These are phyloP conservation scores for Haematococcus sp. DNA, from an alignment of 139 green algal genomes.

Conservation along the genomic window DNA sequence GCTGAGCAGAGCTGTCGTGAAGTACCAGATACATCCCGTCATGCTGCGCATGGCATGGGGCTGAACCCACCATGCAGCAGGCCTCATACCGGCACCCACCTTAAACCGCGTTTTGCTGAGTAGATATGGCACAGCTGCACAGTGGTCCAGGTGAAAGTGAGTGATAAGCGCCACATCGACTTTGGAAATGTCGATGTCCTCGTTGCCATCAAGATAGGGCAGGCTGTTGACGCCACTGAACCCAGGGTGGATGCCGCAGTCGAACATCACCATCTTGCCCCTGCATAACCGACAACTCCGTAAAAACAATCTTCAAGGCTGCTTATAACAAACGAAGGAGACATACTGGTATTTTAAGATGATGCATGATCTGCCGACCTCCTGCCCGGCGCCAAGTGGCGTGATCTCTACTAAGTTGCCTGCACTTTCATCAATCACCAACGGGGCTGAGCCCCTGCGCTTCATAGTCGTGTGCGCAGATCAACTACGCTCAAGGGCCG, in stretches of 20 bases:
- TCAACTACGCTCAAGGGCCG: no score
- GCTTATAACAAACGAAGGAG: not conserved
- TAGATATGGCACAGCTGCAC: slow-evolving; percentile 91
- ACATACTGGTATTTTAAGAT: slow-evolving; percentile 86
- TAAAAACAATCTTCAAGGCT: no score
- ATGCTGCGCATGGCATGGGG: no score
- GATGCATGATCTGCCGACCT: slow-evolving; percentile 95
- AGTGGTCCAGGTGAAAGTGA: slow-evolving; percentile 87
- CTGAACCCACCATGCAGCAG: no score
- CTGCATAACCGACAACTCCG: no score
- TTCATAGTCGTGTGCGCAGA: no score
- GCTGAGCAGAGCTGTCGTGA: no score
- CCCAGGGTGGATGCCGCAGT: slow-evolving; percentile 96
- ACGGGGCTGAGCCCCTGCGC: no score
- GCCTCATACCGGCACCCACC: slow-evolving; percentile 26
- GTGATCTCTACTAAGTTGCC: slow-evolving; percentile 56
- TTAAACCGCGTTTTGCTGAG: slow-evolving; percentile 87
- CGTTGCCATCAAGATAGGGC: slow-evolving; percentile 84
- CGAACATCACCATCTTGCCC: slow-evolving; percentile 87
- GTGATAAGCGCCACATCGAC: slow-evolving; percentile 92
- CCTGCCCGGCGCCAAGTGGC: slow-evolving; percentile 90
- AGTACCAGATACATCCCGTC: no score
- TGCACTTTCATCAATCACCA: not conserved
- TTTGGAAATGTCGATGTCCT: slow-evolving; percentile 15
- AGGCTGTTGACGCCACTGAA: slow-evolving; percentile 78